These are phyloP conservation scores for Phytophthora hybrid DNA, from an alignment of 352 stramenopile genomes.

Conservation along the genomic window DNA sequence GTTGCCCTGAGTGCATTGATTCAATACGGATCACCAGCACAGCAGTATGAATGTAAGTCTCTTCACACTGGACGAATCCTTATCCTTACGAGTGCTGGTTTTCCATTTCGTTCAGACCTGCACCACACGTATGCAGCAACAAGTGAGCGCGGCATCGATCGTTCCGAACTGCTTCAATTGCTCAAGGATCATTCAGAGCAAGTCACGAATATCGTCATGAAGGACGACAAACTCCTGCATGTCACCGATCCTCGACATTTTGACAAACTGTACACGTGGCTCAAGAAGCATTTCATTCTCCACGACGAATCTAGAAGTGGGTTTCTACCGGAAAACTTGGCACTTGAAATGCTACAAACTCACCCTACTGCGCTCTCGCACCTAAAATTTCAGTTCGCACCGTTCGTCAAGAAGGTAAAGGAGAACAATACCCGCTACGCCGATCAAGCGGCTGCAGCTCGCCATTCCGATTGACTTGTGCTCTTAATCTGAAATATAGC, in stretches of 20 bases:
- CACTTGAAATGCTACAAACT: conserved; percentile 55
- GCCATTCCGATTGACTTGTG: conserved; percentile 26
- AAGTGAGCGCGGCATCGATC: conserved; percentile 64
- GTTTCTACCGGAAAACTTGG: conserved; percentile 40
- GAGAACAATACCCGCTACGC: conserved; percentile 59
- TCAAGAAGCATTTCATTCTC: conserved; percentile 72
- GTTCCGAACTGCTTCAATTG: conserved; percentile 59
- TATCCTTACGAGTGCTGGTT: background rate
- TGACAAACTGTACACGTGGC: conserved; percentile 76
- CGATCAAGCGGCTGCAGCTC: conserved; percentile 45
- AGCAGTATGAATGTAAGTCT: conserved; percentile 71
- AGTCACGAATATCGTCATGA: conserved; percentile 22
- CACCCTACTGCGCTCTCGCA: conserved; percentile 54
- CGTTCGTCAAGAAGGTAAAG: conserved; percentile 53
- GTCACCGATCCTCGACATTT: conserved; percentile 53
- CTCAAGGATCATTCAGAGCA: conserved; percentile 62
- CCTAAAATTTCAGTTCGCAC: conserved; percentile 56
- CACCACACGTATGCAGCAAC: conserved; percentile 65
- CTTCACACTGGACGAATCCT: background rate
- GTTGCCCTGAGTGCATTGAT: conserved; percentile 53
- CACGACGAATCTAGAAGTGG: conserved; percentile 51
- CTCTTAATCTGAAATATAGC: background rate
- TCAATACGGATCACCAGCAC: conserved; percentile 41
- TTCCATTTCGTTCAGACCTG: conserved; percentile 41
- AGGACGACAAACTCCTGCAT: conserved; percentile 29